Evolutionary conservation across 106 monocot species (phyloP).

Genomic region (Acorus calamus): DNA sequence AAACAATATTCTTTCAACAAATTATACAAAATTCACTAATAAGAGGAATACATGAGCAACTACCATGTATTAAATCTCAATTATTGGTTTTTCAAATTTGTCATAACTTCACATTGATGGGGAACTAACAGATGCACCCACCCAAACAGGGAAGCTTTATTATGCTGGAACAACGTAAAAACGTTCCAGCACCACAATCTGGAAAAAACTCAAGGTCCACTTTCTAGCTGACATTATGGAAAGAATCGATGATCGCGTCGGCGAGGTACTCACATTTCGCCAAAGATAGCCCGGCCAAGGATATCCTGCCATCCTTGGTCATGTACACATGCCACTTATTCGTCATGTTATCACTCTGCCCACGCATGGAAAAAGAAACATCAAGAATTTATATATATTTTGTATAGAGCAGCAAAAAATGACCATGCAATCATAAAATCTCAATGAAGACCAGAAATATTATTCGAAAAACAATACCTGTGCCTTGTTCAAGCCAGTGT

Average conservation of each 20-base stretch:
- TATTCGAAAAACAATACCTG: constrained; percentile 37
- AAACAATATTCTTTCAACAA: too few species aligned
- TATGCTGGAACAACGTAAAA: constrained; percentile 15
- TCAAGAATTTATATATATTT: background rate
- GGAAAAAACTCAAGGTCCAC: background rate
- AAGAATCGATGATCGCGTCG: constrained; percentile 95
- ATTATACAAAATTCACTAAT: too few species aligned
- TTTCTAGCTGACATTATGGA: constrained; percentile 66
- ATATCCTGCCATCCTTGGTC: constrained; percentile 99
- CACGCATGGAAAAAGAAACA: constrained; percentile 4
- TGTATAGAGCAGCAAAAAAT: background rate
- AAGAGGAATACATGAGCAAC: too few species aligned
- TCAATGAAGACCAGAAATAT: background rate
- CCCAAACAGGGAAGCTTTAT: too few species aligned
- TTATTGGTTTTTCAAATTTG: too few species aligned
- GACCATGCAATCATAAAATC: background rate
- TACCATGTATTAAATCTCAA: too few species aligned
- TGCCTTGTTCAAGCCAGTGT: constrained; percentile 76
- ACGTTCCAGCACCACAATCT: constrained; percentile 16
- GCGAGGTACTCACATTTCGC: constrained; percentile 93
- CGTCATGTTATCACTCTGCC: constrained; percentile 92
- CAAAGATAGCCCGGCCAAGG: constrained; percentile 83
- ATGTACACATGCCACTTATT: constrained; percentile 97
- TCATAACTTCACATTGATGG: too few species aligned
- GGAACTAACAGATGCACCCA: too few species aligned